Percentiles rank a stretch among this genome's conserved stretches.
Conservation (phyloP, 2,329 filamentous ascomycete genomes). For the Clathrospora elynae region DNA sequence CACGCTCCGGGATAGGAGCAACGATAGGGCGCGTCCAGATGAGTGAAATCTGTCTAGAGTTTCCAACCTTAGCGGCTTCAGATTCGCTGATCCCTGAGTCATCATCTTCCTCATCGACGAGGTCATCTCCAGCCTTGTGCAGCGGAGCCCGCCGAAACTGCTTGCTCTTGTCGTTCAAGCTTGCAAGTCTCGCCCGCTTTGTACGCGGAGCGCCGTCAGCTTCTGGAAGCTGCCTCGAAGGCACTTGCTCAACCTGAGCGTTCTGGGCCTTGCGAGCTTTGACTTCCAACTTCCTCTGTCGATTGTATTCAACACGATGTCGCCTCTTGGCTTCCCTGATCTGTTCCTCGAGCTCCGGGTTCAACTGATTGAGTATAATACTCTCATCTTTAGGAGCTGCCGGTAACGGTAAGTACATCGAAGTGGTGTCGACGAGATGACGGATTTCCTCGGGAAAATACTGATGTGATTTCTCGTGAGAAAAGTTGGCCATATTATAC, state of each 20-base stretch:
- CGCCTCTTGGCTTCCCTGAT: constrained; percentile 26
- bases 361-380: constrained; percentile 30
- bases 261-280: constrained; percentile 29
- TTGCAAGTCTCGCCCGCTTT: constrained; percentile 33
- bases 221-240: constrained; percentile 13
- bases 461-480: constrained; percentile 35
- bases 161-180: constrained; percentile 34
- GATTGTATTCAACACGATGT: constrained; percentile 18
- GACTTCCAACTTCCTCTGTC: constrained; percentile 24
- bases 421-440: constrained; percentile 30
- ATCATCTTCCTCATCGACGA: constrained; percentile 18
- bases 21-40: constrained; percentile 13
- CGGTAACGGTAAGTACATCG: constrained; percentile 22
- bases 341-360: constrained; percentile 27
- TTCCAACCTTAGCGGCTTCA: constrained; percentile 6
- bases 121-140: constrained; percentile 3
- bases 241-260: constrained; percentile 22
- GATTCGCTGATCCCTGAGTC: constrained; percentile 6
- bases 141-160: constrained; percentile 22
- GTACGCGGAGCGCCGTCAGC: constrained; percentile 12
- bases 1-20: constrained; percentile 6
- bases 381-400: constrained; percentile 37
- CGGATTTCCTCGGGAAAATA: constrained; percentile 43
- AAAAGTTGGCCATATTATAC: constrained; percentile 55
- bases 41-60: constrained; percentile 18